These are phyloP conservation scores for Hemileia vastatrix DNA, from an alignment of 1,284 basidiomycete genomes.

Conservation along the genomic window DNA sequence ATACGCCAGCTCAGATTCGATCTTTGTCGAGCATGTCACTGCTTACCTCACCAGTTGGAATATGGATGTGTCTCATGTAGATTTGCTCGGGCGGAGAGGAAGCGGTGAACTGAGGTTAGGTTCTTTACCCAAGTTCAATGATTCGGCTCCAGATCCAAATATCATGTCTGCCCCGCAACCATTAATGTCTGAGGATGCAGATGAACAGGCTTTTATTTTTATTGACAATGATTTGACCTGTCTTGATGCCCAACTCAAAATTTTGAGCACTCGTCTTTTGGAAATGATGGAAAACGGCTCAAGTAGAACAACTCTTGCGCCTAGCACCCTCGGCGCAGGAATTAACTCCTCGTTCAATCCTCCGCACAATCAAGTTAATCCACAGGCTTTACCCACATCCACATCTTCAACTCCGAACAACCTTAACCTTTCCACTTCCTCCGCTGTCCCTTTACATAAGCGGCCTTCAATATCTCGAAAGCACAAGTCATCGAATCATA, in stretches of 20 bases:
- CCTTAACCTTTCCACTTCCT: constrained; percentile 2
- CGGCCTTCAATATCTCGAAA: constrained; percentile 17
- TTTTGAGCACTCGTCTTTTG: constrained; percentile 10
- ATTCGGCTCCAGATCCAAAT: no score
- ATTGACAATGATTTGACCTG: constrained; percentile 17
- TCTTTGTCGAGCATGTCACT: constrained; percentile 79
- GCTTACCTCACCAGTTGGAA: constrained; percentile 89
- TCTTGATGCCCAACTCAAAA: constrained; percentile 10
- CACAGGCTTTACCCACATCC: no score
- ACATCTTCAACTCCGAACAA: neutral
- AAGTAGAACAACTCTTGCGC: no score
- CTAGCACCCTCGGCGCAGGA: no score
- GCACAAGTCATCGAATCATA: constrained; percentile 9
- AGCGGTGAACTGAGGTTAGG: constrained; percentile 26
- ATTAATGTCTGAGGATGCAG: no score
- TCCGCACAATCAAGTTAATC: no score
- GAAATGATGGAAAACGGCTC: no score
- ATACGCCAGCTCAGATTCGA: constrained; percentile 67
- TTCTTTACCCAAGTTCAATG: no score
- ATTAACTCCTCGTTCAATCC: no score
- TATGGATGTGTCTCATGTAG: constrained; percentile 77
- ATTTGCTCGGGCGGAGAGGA: constrained; percentile 50
- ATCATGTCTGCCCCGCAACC: no score
- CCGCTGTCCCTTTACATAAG: constrained; percentile 1
- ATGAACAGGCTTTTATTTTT: constrained; percentile 20